These are phyloP conservation scores for Diplocarpon rosae DNA, from an alignment of 2,329 filamentous ascomycete species.

Conservation along the genomic window DNA sequence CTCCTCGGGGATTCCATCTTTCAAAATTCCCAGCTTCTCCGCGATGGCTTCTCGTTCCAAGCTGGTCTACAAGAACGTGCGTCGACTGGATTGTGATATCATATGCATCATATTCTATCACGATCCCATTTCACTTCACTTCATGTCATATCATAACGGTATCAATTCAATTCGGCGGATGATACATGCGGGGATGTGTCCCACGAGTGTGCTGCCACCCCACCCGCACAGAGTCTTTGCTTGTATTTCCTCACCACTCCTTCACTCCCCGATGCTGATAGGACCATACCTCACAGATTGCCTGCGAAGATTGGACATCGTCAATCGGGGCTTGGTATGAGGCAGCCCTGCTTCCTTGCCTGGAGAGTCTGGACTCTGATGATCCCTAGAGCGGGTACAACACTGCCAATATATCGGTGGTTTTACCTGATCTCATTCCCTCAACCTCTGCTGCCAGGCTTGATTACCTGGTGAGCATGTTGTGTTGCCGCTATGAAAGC, in stretches of 20 bases:
- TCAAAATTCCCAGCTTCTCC: constrained; percentile 50
- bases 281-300: no score
- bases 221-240: no score
- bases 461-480: constrained; percentile 55
- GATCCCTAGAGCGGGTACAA: constrained; percentile 55
- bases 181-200: no score
- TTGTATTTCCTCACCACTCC: no score
- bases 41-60: constrained; percentile 63
- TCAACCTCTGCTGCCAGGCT: constrained; percentile 49
- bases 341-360: not conserved
- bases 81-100: not conserved
- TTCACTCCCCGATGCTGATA: no score
- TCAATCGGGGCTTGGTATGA: constrained; percentile 73
- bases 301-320: constrained; percentile 66
- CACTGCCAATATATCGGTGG: constrained; percentile 59
- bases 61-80: constrained; percentile 41
- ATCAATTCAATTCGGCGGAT: no score
- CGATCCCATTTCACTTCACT: not conserved
- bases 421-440: constrained; percentile 62
- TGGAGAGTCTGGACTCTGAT: not conserved
- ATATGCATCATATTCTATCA: not conserved
- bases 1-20: constrained; percentile 88
- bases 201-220: no score
- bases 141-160: no score
- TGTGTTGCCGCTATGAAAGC: no score